Evolutionary conservation across 345 rosid species (phyloP).

Genomic region (Arabidopsis suecica): DNA sequence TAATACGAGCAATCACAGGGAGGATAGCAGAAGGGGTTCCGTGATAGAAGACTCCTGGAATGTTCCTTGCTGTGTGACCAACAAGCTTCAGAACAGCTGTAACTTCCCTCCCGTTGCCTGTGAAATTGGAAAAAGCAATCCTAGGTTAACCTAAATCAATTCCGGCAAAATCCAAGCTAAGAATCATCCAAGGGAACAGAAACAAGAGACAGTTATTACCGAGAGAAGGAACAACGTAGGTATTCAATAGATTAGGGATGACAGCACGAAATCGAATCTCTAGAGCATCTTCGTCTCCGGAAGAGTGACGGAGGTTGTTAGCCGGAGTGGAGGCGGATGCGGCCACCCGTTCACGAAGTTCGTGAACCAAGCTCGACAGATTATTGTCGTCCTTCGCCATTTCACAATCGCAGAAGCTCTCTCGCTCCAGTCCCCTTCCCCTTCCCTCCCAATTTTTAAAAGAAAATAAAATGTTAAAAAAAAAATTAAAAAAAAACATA

Average conservation of each 20-base stretch:
- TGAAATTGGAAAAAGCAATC: background rate
- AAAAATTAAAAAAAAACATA: too few species aligned
- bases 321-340: conserved; percentile 68
- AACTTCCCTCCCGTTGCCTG: conserved; percentile 85
- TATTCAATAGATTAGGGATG: conserved; percentile 74
- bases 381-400: conserved; percentile 47
- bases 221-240: conserved; percentile 78
- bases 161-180: background rate
- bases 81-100: conserved; percentile 84
- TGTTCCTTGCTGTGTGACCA: conserved; percentile 70
- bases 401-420: conserved; percentile 24
- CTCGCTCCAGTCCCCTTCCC: background rate
- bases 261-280: conserved; percentile 74
- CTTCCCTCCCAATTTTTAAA: conserved; percentile 45
- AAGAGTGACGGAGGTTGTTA: conserved; percentile 37
- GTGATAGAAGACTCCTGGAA: conserved; percentile 82
- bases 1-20: conserved; percentile 75
- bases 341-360: conserved; percentile 83
- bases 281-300: conserved; percentile 62
- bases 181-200: conserved; percentile 3
- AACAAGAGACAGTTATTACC: conserved; percentile 48
- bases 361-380: conserved; percentile 78
- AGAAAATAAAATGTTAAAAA: background rate
- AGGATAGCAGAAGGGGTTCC: conserved; percentile 76
- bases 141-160: conserved; percentile 25